phyloP scores from a whole-genome alignment of 208 protist genomes.

The Balamuthia mandrillaris region DNA sequence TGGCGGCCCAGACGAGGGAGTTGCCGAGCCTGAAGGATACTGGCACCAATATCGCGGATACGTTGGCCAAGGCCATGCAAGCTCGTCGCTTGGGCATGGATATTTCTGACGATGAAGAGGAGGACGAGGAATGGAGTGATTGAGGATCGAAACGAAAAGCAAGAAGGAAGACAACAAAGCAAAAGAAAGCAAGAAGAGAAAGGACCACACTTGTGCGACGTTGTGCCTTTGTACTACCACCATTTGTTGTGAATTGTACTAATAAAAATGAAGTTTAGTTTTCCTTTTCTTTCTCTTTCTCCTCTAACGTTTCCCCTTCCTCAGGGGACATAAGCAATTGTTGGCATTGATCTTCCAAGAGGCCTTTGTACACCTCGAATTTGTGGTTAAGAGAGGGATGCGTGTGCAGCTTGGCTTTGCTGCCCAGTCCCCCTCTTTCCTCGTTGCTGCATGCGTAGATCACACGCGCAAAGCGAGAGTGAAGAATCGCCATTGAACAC shows the following conservation, averaged over 20 bases:
- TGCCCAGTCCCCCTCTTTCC: background rate
- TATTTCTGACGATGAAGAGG: background rate
- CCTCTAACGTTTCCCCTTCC: too few species aligned
- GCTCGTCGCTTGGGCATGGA: constrained; percentile 10
- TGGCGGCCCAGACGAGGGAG: background rate
- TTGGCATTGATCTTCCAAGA: background rate
- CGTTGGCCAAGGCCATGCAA: constrained; percentile 24
- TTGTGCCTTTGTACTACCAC: too few species aligned
- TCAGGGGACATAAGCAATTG: background rate
- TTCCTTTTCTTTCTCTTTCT: too few species aligned
- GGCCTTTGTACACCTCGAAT: background rate
- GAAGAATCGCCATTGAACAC: constrained; percentile 15
- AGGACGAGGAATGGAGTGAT: constrained; percentile 22
- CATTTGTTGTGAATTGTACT: too few species aligned
- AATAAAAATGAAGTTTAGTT: too few species aligned
- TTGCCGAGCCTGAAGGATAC: background rate
- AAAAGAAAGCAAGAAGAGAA: too few species aligned
- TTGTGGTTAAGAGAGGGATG: constrained; percentile 14
- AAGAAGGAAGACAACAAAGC: too few species aligned
- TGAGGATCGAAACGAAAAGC: too few species aligned
- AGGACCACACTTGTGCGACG: too few species aligned
- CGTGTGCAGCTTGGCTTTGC: background rate
- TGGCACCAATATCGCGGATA: background rate
- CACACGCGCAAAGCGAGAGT: constrained; percentile 1
- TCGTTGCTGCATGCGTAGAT: background rate